Percentiles rank a stretch among this genome's conserved stretches.
Conservation (phyloP, 805 yeast genomes). For the Metschnikowia kunwiensis region DNA sequence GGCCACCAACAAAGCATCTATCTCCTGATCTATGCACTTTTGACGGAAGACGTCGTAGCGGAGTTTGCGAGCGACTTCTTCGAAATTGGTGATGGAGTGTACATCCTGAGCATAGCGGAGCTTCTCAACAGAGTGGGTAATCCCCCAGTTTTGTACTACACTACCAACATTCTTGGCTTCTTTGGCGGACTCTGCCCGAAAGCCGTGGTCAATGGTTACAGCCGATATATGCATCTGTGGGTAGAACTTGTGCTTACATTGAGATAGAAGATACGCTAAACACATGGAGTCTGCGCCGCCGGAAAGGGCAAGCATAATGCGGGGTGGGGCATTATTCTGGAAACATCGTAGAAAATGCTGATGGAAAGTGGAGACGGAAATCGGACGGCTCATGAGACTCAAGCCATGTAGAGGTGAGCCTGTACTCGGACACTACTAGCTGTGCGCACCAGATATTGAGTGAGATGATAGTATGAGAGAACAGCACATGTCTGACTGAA, state of each 20-base stretch:
- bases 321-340: slow-evolving; percentile 21
- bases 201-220: slow-evolving; percentile 63
- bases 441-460: slow-evolving; percentile 2
- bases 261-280: slow-evolving; percentile 48
- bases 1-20: slow-evolving; percentile 50
- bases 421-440: too few species aligned
- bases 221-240: slow-evolving; percentile 43
- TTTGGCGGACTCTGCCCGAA: slow-evolving; percentile 43
- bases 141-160: slow-evolving; percentile 32
- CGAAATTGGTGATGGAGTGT: slow-evolving; percentile 41
- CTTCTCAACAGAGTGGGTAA: slow-evolving; percentile 29
- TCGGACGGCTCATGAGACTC: slow-evolving; percentile 2
- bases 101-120: slow-evolving; percentile 29
- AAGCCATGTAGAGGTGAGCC: too few species aligned
- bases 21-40: slow-evolving; percentile 35
- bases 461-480: neutral
- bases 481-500: too few species aligned
- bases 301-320: slow-evolving; percentile 57
- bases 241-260: slow-evolving; percentile 29
- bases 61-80: slow-evolving; percentile 55
- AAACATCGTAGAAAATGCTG: slow-evolving; percentile 11
- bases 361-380: slow-evolving; percentile 6
- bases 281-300: slow-evolving; percentile 87
- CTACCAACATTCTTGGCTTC: slow-evolving; percentile 49
- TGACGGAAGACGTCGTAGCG: slow-evolving; percentile 46